Evolutionary conservation across 108 stramenopile genomes (phyloP).

Genomic region (Fistulifera pelliculosa): DNA sequence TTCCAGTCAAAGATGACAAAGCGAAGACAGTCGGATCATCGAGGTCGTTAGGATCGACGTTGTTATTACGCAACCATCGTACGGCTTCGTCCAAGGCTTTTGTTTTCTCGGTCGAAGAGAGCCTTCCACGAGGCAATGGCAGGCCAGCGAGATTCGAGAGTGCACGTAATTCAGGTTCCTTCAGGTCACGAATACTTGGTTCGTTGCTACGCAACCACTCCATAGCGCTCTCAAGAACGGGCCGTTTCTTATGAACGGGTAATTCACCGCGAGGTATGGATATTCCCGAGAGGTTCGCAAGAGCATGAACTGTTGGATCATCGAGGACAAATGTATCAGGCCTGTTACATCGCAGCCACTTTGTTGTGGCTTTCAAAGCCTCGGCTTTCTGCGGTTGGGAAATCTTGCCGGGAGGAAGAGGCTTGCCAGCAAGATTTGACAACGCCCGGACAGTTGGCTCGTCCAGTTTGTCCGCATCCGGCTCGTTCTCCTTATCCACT

Average conservation of each 20-base stretch:
- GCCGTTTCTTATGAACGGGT: not conserved
- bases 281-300: slow-evolving; percentile 1
- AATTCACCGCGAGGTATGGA: not conserved
- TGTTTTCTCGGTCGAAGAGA: not conserved
- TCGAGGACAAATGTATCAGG: not conserved
- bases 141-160: slow-evolving; percentile 5
- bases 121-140: not conserved
- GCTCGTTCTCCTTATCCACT: slow-evolving; percentile 1
- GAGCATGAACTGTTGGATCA: slow-evolving; percentile 2
- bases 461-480: not conserved
- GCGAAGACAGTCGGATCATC: slow-evolving; percentile 9
- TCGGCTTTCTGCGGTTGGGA: slow-evolving; percentile 2
- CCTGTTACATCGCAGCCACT: slow-evolving; percentile 12
- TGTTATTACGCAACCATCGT: slow-evolving; percentile 28
- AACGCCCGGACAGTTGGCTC: slow-evolving; percentile 7
- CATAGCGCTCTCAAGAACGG: slow-evolving; percentile 5
- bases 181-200: slow-evolving; percentile 9
- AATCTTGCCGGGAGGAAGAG: not conserved
- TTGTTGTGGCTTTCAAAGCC: slow-evolving; percentile 2
- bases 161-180: slow-evolving; percentile 3
- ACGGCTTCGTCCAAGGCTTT: slow-evolving; percentile 5
- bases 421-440: slow-evolving; percentile 1
- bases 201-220: slow-evolving; percentile 22
- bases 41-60: slow-evolving; percentile 8
- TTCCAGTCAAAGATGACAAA: slow-evolving; percentile 2